A percentile compares a stretch with the other conserved stretches of the same genome.
Conservation (phyloP, 2,329 filamentous ascomycete genomes). For the Anthostomella pinea region DNA sequence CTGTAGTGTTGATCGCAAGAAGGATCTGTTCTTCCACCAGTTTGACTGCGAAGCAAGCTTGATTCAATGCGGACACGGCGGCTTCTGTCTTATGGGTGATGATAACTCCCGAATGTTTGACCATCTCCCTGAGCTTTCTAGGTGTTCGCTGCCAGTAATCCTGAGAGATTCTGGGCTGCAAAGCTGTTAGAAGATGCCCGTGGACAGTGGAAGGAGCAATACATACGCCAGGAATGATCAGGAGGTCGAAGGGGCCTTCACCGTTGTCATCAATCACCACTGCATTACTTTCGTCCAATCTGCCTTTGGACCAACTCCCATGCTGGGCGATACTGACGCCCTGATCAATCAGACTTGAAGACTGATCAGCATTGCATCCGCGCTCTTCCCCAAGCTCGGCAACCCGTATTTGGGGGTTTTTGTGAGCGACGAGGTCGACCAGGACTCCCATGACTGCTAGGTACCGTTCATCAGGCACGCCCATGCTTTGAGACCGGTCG, state of each 20-base stretch:
- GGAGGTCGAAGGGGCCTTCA: conserved; percentile 6
- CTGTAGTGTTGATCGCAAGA: too few relatives aligned
- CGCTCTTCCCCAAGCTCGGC: conserved; percentile 9
- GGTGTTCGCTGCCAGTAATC: neutral
- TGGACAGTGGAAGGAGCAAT: too few relatives aligned
- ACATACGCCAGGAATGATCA: conserved; percentile 6
- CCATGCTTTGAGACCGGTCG: neutral
- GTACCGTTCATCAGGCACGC: conserved; percentile 1
- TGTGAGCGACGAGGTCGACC: conserved; percentile 15
- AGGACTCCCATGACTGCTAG: conserved; percentile 3
- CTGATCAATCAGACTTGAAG: conserved; percentile 3
- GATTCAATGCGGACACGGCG: neutral
- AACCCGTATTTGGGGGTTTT: conserved; percentile 15
- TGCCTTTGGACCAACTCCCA: conserved; percentile 3
- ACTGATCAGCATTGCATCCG: conserved; percentile 4
- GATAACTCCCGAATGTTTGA: neutral
- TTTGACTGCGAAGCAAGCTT: too few relatives aligned
- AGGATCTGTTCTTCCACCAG: too few relatives aligned
- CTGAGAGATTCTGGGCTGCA: neutral
- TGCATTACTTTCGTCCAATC: conserved; percentile 1
- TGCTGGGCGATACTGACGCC: conserved; percentile 10
- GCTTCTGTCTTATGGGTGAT: conserved; percentile 3
- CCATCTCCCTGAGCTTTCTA: neutral
- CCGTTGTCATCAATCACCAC: neutral
- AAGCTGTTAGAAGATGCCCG: too few relatives aligned